These are phyloP conservation scores for Monosporozyma servazzii DNA, from an alignment of 805 yeast species.

Conservation along the genomic window DNA sequence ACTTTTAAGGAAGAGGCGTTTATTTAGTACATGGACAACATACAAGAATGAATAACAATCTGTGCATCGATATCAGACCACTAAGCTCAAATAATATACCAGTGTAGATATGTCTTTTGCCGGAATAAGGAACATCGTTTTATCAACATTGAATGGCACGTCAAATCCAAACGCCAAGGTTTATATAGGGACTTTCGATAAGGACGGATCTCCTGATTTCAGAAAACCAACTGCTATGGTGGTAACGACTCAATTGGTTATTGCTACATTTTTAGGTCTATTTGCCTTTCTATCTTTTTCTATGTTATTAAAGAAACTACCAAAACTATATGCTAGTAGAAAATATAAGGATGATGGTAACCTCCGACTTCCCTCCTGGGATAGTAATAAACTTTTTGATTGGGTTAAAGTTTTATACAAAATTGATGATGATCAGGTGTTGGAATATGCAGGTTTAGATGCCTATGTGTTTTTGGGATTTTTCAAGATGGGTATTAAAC, in stretches of 20 bases:
- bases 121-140: not conserved
- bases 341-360: conserved; percentile 28
- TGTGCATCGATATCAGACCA: not conserved
- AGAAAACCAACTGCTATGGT: conserved; percentile 40
- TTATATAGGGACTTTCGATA: not conserved
- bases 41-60: not conserved
- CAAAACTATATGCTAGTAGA: conserved; percentile 79
- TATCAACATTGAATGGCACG: not conserved
- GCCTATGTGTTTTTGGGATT: conserved; percentile 88
- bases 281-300: conserved; percentile 64
- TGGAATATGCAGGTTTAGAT: conserved; percentile 88
- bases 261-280: conserved; percentile 61
- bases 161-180: not conserved
- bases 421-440: conserved; percentile 64
- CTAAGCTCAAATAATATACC: no score
- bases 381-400: conserved; percentile 49
- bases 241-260: conserved; percentile 65
- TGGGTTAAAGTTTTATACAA: conserved; percentile 66
- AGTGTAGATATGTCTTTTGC: not conserved
- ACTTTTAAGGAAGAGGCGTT: not conserved
- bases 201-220: conserved; percentile 19
- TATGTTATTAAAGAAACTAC: conserved; percentile 60
- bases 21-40: not conserved
- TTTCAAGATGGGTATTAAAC: conserved; percentile 77
- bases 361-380: conserved; percentile 28